Evolutionary conservation across 441 rosid species (phyloP).

Genomic region (Breynia disticha): DNA sequence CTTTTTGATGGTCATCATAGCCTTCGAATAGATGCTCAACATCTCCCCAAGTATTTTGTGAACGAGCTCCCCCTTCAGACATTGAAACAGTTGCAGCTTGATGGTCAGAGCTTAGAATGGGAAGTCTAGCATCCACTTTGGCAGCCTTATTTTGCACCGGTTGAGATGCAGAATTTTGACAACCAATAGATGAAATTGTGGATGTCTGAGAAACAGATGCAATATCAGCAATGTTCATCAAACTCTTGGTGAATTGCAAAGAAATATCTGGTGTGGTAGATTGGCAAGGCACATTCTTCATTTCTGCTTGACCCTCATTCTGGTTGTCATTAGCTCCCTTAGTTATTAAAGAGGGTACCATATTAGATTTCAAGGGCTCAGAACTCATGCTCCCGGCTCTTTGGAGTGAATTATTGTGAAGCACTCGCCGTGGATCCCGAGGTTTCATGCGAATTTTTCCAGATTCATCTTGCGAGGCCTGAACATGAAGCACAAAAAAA

Average conservation of each 20-base stretch:
- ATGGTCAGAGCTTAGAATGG: conserved; percentile 27
- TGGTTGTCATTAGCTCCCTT: conserved; percentile 27
- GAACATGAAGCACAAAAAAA: conserved; percentile 7
- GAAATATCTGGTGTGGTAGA: conserved; percentile 49
- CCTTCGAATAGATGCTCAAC: conserved; percentile 89
- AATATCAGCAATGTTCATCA: conserved; percentile 54
- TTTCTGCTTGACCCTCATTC: conserved; percentile 28
- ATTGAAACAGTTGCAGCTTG: conserved; percentile 26
- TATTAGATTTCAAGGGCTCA: conserved; percentile 46
- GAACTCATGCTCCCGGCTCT: conserved; percentile 37
- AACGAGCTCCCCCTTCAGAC: conserved; percentile 28
- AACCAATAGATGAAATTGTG: conserved; percentile 23
- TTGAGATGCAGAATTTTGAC: conserved; percentile 35
- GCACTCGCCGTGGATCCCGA: conserved; percentile 91
- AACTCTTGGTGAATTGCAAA: conserved; percentile 53
- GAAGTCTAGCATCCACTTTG: conserved; percentile 25
- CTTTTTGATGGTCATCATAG: conserved; percentile 80
- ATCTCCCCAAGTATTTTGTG: conserved; percentile 73
- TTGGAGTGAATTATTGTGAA: conserved; percentile 51
- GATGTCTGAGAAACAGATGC: conserved; percentile 51
- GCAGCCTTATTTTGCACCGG: conserved; percentile 28
- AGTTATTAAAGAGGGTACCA: conserved; percentile 18
- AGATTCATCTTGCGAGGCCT: conserved; percentile 45
- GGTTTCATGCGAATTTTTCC: conserved; percentile 86
- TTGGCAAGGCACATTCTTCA: conserved; percentile 29